These are phyloP conservation scores for Ramalina peruviana DNA, from an alignment of 495 filamentous ascomycete genomes.

Conservation along the genomic window DNA sequence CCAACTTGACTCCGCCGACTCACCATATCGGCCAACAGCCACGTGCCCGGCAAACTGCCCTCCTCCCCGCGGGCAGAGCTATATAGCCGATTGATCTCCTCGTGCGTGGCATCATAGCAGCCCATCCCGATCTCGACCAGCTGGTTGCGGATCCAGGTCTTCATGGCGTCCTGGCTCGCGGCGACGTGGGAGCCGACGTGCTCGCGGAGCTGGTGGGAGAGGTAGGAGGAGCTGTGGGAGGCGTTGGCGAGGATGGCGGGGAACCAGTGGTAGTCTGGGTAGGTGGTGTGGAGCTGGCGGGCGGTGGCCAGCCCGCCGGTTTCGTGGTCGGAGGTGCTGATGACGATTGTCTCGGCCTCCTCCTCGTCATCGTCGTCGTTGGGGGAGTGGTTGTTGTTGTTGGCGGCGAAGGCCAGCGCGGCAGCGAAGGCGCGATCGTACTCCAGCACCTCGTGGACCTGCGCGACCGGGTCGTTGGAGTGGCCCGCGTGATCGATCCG, in stretches of 20 bases:
- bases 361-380: conserved; percentile 29
- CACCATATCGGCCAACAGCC: conserved; percentile 71
- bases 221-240: conserved; percentile 60
- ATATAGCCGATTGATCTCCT: conserved; percentile 57
- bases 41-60: conserved; percentile 31
- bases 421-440: conserved; percentile 77
- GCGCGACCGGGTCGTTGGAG: conserved; percentile 85
- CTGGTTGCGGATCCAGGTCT: conserved; percentile 42
- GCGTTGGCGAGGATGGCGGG: conserved; percentile 70
- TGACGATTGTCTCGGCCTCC: conserved; percentile 61
- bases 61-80: conserved; percentile 16
- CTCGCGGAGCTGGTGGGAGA: conserved; percentile 41
- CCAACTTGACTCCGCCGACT: conserved; percentile 78
- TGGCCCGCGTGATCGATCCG: conserved; percentile 95
- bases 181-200: conserved; percentile 31
- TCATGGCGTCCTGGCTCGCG: conserved; percentile 26
- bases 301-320: conserved; percentile 79
- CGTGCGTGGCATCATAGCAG: conserved; percentile 54
- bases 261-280: conserved; percentile 78
- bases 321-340: conserved; percentile 88
- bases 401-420: conserved; percentile 65
- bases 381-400: too few relatives aligned
- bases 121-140: conserved; percentile 57
- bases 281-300: conserved; percentile 50
- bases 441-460: conserved; percentile 85